Percentiles rank a stretch among this genome's conserved stretches.
phyloP scores from a whole-genome alignment of 208 protist genomes.

The Leishmania guyanensis region DNA sequence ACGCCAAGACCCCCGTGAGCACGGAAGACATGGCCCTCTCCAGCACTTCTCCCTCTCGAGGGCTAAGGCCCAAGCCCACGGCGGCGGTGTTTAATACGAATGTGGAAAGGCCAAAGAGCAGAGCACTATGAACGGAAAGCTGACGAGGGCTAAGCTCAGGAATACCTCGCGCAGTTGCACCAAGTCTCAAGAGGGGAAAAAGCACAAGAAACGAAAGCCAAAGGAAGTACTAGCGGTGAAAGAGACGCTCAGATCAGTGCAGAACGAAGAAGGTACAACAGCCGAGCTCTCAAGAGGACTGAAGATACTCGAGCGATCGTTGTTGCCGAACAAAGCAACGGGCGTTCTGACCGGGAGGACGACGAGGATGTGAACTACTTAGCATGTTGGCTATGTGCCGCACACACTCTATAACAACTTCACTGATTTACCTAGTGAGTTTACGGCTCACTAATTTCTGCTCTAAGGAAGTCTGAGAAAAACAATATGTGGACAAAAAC shows the following conservation, averaged over 20 bases:
- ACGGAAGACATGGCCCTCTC: slow-evolving; percentile 38
- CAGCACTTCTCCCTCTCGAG: neutral
- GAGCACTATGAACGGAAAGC: neutral
- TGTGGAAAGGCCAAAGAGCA: neutral
- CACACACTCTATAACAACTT: neutral
- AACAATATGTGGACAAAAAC: neutral
- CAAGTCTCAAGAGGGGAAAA: neutral
- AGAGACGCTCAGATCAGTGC: slow-evolving; percentile 1
- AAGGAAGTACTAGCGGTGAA: neutral
- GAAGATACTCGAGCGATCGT: neutral
- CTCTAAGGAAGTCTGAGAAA: neutral
- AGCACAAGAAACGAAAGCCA: neutral
- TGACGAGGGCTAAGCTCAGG: neutral
- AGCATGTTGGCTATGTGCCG: neutral
- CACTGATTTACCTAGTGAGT: neutral
- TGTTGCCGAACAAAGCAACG: neutral
- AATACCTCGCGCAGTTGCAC: neutral
- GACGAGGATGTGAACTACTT: neutral
- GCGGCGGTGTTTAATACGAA: neutral
- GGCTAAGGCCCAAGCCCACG: neutral
- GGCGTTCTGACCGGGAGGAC: neutral
- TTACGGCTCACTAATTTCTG: neutral
- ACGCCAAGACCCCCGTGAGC: slow-evolving; percentile 52
- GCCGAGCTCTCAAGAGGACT: neutral
- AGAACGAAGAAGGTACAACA: neutral